A percentile compares a stretch with the other conserved stretches of the same genome.
These are phyloP conservation scores for Fusarium miscanthi DNA, from an alignment of 2,329 filamentous ascomycete genomes.

Conservation along the genomic window DNA sequence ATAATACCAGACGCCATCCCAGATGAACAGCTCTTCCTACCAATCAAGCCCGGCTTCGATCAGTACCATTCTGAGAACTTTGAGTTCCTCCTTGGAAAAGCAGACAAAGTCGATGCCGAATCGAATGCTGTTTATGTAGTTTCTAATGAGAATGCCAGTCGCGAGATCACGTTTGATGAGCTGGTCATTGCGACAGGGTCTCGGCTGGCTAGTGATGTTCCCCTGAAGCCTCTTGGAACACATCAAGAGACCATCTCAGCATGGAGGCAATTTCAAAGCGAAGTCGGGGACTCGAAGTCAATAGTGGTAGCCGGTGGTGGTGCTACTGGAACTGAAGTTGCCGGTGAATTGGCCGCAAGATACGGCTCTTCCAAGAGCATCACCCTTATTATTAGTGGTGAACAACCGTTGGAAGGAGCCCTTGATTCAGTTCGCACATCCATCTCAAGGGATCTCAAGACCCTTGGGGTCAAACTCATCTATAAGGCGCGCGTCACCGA, in stretches of 20 bases:
- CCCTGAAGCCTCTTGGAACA: slow-evolving; percentile 60
- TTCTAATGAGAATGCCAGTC: slow-evolving; percentile 45
- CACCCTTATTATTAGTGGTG: slow-evolving; percentile 41
- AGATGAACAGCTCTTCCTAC: slow-evolving; percentile 59
- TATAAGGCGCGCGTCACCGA: slow-evolving; percentile 49
- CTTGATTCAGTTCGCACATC: slow-evolving; percentile 48
- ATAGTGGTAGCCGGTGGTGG: slow-evolving; percentile 55
- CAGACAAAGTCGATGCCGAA: slow-evolving; percentile 49
- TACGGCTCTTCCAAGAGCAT: slow-evolving; percentile 48
- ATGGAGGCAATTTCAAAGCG: slow-evolving; percentile 48
- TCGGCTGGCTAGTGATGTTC: slow-evolving; percentile 53
- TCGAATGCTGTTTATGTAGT: slow-evolving; percentile 53
- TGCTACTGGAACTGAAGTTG: slow-evolving; percentile 53
- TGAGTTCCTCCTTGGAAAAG: slow-evolving; percentile 62
- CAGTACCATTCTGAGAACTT: slow-evolving; percentile 58
- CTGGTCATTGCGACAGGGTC: slow-evolving; percentile 66
- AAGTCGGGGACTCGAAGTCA: slow-evolving; percentile 41
- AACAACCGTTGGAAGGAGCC: slow-evolving; percentile 30
- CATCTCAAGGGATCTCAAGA: slow-evolving; percentile 39
- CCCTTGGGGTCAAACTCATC: slow-evolving; percentile 46
- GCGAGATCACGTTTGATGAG: slow-evolving; percentile 59
- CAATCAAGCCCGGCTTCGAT: slow-evolving; percentile 58
- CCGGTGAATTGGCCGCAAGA: slow-evolving; percentile 50
- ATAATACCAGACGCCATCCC: slow-evolving; percentile 61
- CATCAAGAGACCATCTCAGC: slow-evolving; percentile 55